Conservation (phyloP, 1,284 basidiomycete genomes). For the Golubevia sp. region DNA sequence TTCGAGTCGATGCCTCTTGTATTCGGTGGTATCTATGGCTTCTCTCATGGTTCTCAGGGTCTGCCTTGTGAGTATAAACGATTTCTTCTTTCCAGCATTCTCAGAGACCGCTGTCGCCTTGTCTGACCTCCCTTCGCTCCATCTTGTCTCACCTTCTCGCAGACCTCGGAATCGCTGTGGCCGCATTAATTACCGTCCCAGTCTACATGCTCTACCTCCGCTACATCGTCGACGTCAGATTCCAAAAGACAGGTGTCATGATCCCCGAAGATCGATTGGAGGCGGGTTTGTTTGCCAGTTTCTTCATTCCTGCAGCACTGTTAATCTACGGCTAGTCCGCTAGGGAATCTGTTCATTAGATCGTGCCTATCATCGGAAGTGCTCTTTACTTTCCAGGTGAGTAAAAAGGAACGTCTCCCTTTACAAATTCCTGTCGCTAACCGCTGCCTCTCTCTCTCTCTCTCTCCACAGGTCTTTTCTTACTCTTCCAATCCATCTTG, state of each 20-base stretch:
- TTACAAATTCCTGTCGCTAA: no score
- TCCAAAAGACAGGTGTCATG: no score
- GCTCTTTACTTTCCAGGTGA: conserved; percentile 15
- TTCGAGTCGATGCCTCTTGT: conserved; percentile 27
- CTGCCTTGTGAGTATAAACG: no score
- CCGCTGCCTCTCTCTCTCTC: no score
- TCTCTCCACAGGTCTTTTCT: conserved; percentile 9
- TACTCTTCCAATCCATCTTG: conserved; percentile 16
- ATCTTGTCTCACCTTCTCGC: no score
- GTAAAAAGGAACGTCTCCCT: no score
- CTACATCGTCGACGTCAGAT: no score
- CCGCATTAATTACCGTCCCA: no score
- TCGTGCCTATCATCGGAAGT: conserved; percentile 13
- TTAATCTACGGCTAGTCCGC: conserved; percentile 29
- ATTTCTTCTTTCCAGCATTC: no score
- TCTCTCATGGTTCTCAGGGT: conserved; percentile 29
- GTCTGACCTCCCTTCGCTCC: no score
- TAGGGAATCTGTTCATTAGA: conserved; percentile 13
- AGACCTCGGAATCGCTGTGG: conserved; percentile 11
- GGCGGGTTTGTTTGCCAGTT: conserved; percentile 23
- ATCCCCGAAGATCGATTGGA: conserved; percentile 29
- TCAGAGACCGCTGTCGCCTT: conserved; percentile 26
- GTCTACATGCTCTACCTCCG: no score
- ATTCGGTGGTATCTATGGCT: conserved; percentile 21
- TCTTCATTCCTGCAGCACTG: conserved; percentile 27